These are phyloP conservation scores for Wallacemonas sp. DNA, from an alignment of 208 protist genomes.

Conservation along the genomic window DNA sequence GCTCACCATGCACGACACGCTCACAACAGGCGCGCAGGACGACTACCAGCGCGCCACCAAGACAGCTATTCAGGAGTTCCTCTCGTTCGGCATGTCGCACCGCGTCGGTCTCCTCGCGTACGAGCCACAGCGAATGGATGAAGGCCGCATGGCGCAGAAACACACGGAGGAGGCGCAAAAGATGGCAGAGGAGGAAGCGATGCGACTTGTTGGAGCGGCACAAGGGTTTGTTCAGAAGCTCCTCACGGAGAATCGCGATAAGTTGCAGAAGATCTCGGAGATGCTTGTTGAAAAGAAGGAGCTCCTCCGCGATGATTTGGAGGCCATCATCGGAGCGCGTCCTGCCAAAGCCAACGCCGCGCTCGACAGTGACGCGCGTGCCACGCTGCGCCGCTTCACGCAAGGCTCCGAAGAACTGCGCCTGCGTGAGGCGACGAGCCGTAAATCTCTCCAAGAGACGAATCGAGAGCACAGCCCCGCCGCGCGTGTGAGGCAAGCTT, in stretches of 20 bases:
- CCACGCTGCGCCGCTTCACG: slow-evolving; percentile 53
- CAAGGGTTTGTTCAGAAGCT: slow-evolving; percentile 43
- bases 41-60: slow-evolving; percentile 93
- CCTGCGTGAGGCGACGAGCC: slow-evolving; percentile 25
- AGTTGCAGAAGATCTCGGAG: slow-evolving; percentile 44
- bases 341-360: slow-evolving; percentile 19
- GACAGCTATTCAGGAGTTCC: slow-evolving; percentile 63
- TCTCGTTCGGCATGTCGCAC: slow-evolving; percentile 81
- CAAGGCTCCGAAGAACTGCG: slow-evolving; percentile 43
- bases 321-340: slow-evolving; percentile 51
- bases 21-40: slow-evolving; percentile 90
- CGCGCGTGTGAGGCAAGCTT: too few species aligned
- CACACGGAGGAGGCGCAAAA: slow-evolving; percentile 59
- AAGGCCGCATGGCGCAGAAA: slow-evolving; percentile 78
- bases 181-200: slow-evolving; percentile 69
- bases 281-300: slow-evolving; percentile 70
- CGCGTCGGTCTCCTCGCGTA: slow-evolving; percentile 68
- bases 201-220: slow-evolving; percentile 57
- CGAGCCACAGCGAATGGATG: slow-evolving; percentile 71
- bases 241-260: slow-evolving; percentile 40
- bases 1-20: slow-evolving; percentile 86
- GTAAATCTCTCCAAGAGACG: slow-evolving; percentile 19
- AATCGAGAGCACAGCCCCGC: neutral
- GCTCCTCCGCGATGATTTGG: slow-evolving; percentile 70
- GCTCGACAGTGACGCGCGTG: slow-evolving; percentile 34